Evolutionary conservation across 345 rosid species (phyloP).

Genomic region (Aegle marmelos): DNA sequence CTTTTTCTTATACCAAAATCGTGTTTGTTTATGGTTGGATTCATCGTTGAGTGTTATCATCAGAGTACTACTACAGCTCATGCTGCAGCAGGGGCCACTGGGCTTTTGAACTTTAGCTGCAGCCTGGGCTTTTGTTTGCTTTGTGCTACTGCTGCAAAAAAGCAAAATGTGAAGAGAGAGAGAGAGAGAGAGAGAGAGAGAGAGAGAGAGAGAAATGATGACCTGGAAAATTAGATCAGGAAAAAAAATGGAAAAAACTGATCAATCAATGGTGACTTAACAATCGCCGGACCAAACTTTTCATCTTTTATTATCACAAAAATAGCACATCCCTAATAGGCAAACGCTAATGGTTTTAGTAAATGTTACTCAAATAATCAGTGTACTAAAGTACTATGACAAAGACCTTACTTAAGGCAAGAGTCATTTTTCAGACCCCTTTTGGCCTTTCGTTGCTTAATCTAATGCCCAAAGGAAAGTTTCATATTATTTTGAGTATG

Average conservation of each 20-base stretch:
- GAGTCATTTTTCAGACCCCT: not conserved
- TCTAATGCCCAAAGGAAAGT: not conserved
- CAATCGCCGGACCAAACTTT: not conserved
- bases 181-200: not conserved
- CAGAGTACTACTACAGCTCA: conserved; percentile 12
- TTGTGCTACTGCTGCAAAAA: conserved; percentile 1
- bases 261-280: not conserved
- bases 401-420: not conserved
- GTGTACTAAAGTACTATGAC: not conserved
- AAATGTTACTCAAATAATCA: no score
- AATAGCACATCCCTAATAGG: not conserved
- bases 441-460: no score
- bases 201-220: not conserved
- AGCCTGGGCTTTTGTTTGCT: conserved; percentile 2
- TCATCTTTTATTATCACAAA: not conserved
- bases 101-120: conserved; percentile 17
- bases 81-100: conserved; percentile 10
- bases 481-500: no score
- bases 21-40: conserved; percentile 6
- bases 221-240: not conserved
- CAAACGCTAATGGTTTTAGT: not conserved
- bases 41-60: not conserved
- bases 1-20: not conserved
- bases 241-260: not conserved
- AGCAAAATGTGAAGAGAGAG: not conserved